These are phyloP conservation scores for Capsicum chinense DNA, from an alignment of 257 asterid genomes.

Conservation along the genomic window DNA sequence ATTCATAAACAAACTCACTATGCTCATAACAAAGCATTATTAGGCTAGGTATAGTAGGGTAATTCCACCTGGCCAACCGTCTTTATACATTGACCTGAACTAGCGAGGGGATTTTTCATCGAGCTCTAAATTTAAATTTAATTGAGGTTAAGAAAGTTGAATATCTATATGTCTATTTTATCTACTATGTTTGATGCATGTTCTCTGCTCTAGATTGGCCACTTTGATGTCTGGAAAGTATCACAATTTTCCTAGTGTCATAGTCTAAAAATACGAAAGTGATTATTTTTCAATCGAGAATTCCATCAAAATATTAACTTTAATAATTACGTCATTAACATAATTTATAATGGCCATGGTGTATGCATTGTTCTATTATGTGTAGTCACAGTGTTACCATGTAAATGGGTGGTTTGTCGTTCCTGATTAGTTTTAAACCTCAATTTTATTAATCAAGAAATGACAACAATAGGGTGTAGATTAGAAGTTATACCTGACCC, in stretches of 20 bases:
- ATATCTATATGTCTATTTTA: not conserved
- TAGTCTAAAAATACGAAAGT: not conserved
- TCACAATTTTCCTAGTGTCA: not conserved
- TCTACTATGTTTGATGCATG: not conserved
- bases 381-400: not conserved
- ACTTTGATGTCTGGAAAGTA: not conserved
- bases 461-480: slow-evolving; percentile 92
- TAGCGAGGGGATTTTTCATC: not conserved
- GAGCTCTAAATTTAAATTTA: not conserved
- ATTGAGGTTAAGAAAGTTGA: not conserved
- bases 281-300: not conserved
- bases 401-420: not conserved
- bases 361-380: not conserved
- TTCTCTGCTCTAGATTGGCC: not conserved
- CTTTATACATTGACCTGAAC: not conserved
- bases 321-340: not conserved
- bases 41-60: not conserved
- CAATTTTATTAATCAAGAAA: slow-evolving; percentile 90
- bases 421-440: slow-evolving; percentile 38
- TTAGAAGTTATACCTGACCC: slow-evolving; percentile 94
- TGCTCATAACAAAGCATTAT: not conserved
- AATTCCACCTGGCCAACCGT: not conserved
- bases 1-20: not conserved
- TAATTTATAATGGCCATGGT: not conserved
- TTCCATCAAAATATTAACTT: not conserved